Conservation (phyloP, 1,284 basidiomycete genomes). For the Farysia itapuensis region DNA sequence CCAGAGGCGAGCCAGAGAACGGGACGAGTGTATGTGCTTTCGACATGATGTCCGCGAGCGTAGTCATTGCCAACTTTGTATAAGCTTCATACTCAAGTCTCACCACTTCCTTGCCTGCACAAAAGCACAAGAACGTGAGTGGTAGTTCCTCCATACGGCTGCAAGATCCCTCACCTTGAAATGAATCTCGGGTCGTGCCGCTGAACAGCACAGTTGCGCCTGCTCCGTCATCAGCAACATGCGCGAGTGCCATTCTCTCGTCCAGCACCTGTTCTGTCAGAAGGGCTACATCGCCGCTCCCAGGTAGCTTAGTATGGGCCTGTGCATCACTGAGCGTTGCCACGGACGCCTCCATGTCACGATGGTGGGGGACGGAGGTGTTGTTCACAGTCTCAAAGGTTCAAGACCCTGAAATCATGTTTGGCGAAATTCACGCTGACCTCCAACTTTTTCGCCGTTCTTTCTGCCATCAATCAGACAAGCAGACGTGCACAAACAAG, state of each 20-base stretch:
- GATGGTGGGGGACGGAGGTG: too few species aligned
- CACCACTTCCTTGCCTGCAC: conserved; percentile 70
- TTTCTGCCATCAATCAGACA: too few species aligned
- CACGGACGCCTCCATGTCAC: too few species aligned
- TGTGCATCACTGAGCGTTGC: too few species aligned
- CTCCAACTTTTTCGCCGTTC: too few species aligned
- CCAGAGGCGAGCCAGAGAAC: conserved; percentile 3
- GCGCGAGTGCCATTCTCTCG: conserved; percentile 17
- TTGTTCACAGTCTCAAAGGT: too few species aligned
- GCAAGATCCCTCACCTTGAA: conserved; percentile 62
- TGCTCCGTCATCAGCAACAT: conserved; percentile 31
- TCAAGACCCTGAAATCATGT: too few species aligned
- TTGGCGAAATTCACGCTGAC: too few species aligned
- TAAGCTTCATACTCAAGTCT: conserved; percentile 78
- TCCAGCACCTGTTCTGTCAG: conserved; percentile 42
- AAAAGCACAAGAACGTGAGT: not conserved
- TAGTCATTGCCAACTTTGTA: conserved; percentile 77
- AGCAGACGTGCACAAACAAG: too few species aligned
- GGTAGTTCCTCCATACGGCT: not conserved
- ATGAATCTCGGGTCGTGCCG: conserved; percentile 71
- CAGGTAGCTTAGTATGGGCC: too few species aligned
- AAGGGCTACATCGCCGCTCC: conserved; percentile 33
- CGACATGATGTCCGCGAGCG: conserved; percentile 53
- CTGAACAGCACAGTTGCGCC: conserved; percentile 67
- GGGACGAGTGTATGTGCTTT: conserved; percentile 17